Base-by-base conservation (phyloP, 139 green algal species). In the Asterochloris erici region DNA sequence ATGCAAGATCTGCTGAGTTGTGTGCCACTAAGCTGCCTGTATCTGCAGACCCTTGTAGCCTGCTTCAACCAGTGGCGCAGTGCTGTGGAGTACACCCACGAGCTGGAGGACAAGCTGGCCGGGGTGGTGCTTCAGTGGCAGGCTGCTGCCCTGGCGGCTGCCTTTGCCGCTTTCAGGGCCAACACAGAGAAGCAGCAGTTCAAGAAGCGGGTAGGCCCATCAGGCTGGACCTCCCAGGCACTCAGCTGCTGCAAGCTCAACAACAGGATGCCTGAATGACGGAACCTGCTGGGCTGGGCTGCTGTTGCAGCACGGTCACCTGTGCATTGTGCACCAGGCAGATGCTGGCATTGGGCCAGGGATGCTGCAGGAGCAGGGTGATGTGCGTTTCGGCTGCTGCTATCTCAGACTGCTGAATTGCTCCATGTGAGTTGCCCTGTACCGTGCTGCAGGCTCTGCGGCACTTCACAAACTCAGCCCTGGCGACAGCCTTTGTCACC, bases 101-200 rank as follows among this genome's bases (percentile, higher is more conserved):
- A 74, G 62, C 63, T 82, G 78, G 61, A 82, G 63, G n/a, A 82
- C n/a, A 82, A 63, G 63, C 78, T 82, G 63, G 78, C 63, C 17
- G 17, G 14, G 19, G 68, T 23, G 61, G 28, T 82, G 78, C 78
- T 74, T 16, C 23, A 28, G 14, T 82, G 78, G 78, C 78, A 66
- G 9, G 11, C 27, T 11, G 54, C 23, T 61, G 63, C n/a, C 14
- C 63, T 82, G 26, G 13, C 63, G 23, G 69, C 29, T 74, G 78
- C 78, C 27, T 82, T 82, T 74, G 26, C 73, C 12, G 78, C 78
- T 28, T 82, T 82, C 28, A 29, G 29, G 11, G 78, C 26, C n/a
- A 82, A 82, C 24, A 29, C 63, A 21, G 63, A 63, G n/a, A 82
- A 82, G 63, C 63, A 73, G 27, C 78, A 28, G 61, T 63, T 63